These are phyloP conservation scores for Crithidia fasciculata DNA, from an alignment of 208 protist species.

Conservation along the genomic window DNA sequence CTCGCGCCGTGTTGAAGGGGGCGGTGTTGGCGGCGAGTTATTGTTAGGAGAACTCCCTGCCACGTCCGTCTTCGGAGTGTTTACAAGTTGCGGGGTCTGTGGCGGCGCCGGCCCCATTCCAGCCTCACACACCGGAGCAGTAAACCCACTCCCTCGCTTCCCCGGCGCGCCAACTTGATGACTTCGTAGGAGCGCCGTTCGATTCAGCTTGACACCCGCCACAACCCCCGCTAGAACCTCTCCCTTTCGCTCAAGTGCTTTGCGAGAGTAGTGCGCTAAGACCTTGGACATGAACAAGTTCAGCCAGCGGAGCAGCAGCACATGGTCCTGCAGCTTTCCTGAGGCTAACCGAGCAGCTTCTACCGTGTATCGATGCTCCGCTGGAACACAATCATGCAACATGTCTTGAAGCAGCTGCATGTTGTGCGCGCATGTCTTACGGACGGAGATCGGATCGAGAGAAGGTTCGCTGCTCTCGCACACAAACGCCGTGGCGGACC, in stretches of 20 bases:
- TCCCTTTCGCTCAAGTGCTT: slow-evolving; percentile 43
- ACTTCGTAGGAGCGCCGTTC: slow-evolving; percentile 32
- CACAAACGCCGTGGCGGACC: slow-evolving; percentile 57
- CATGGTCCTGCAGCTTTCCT: slow-evolving; percentile 87
- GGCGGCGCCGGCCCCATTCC: not conserved
- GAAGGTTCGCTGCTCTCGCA: slow-evolving; percentile 68
- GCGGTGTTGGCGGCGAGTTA: not conserved
- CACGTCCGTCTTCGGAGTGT: too few relatives aligned
- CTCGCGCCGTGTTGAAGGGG: too few relatives aligned
- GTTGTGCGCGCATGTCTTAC: slow-evolving; percentile 62
- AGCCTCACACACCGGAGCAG: not conserved
- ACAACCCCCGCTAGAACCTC: slow-evolving; percentile 27
- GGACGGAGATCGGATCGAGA: slow-evolving; percentile 54
- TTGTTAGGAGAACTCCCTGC: not conserved
- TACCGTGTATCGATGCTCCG: slow-evolving; percentile 51
- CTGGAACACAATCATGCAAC: slow-evolving; percentile 61
- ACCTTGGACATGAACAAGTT: slow-evolving; percentile 80
- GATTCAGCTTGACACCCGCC: slow-evolving; percentile 66
- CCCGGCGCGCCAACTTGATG: slow-evolving; percentile 1
- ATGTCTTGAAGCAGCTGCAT: slow-evolving; percentile 75
- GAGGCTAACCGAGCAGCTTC: slow-evolving; percentile 63
- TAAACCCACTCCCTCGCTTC: not conserved
- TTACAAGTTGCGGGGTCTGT: too few relatives aligned
- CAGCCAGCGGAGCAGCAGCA: slow-evolving; percentile 79
- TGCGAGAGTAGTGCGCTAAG: slow-evolving; percentile 68